phyloP scores from a whole-genome alignment of 169 alveolate species.

The Plasmodium inui region DNA sequence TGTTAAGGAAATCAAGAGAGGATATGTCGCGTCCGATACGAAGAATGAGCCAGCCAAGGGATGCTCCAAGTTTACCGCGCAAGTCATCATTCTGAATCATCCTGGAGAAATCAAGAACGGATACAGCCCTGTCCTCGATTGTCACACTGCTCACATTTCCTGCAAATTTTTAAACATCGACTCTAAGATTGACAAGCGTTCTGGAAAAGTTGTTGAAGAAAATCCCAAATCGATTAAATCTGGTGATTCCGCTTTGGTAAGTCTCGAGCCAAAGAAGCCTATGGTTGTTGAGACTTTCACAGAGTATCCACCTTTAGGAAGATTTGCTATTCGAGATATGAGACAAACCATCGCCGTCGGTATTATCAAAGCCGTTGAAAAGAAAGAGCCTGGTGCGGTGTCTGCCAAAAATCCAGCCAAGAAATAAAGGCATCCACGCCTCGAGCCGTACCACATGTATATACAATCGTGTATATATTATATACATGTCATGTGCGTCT shows the following conservation, averaged over 20 bases:
- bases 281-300: constrained; percentile 97
- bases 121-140: constrained; percentile 97
- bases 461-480: background rate
- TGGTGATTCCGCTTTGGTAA: constrained; percentile 97
- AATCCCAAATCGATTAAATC: constrained; percentile 95
- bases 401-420: constrained; percentile 83
- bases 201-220: constrained; percentile 96
- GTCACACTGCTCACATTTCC: constrained; percentile 98
- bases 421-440: background rate
- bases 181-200: constrained; percentile 96
- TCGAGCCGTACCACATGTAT: background rate
- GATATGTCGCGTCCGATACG: constrained; percentile 96
- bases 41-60: constrained; percentile 99
- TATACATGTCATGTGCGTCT: background rate
- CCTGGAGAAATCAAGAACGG: constrained; percentile 98
- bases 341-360: constrained; percentile 99
- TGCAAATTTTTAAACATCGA: constrained; percentile 95
- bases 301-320: constrained; percentile 98
- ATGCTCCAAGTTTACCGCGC: constrained; percentile 94
- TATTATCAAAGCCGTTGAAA: constrained; percentile 95
- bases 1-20: constrained; percentile 96
- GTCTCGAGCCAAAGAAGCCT: constrained; percentile 96
- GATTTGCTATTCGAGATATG: constrained; percentile 99
- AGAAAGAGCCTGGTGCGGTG: constrained; percentile 94
- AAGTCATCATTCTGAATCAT: constrained; percentile 96